Evolutionary conservation across 768 basidiomycete species (phyloP), one percentile per base, ranked within the genome.

Genomic region (Termitomyces sp.): DNA sequence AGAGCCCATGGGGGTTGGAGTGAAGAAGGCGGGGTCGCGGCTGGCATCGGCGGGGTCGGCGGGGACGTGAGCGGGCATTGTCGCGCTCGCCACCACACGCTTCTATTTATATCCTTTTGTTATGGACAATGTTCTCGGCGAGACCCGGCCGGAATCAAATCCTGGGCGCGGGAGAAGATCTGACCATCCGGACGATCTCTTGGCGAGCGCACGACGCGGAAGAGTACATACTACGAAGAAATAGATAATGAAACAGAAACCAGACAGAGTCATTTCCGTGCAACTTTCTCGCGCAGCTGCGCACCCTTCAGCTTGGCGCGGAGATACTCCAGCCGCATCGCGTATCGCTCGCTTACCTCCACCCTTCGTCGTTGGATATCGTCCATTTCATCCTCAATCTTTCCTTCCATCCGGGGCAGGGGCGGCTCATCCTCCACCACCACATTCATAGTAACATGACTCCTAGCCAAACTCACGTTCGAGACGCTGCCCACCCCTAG

Each of bases 251-350:
- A 48, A 24, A 29, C 34, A 56, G 16, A 33, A 41, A 28, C 47
- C 55, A 48, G 16, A 55, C 18, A 57, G 58, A 65, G 68, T 76
- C 63, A 85, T 68, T 80, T 86, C 67, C 81, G 83, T 75, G 88
- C 62, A 63, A 93, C 71, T 69, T 90, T 90, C 75, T 93, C 92
- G 61, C 88, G 88, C 65, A 93, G 68, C 72, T 92, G 87, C 1
- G 90, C 91, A 20, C 88, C 87, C 72, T 91, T 92, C 67, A 93
- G 68, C 72, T 88, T 87, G 37, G 91, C 91, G 36, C 87, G 82
- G 63, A 93, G 73, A 67, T 89, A 93, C 61, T 91, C 90, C 66
- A 93, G 69, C 48, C 90, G 84, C 34, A 81, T 81, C 55, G 88
- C 86, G 65, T 93, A 93, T 62, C 90, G 81, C 61, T 73, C 75